A percentile compares a stretch with the other conserved stretches of the same genome.
These are phyloP conservation scores for Barbarea vulgaris DNA, from an alignment of 345 rosid species.

Conservation along the genomic window DNA sequence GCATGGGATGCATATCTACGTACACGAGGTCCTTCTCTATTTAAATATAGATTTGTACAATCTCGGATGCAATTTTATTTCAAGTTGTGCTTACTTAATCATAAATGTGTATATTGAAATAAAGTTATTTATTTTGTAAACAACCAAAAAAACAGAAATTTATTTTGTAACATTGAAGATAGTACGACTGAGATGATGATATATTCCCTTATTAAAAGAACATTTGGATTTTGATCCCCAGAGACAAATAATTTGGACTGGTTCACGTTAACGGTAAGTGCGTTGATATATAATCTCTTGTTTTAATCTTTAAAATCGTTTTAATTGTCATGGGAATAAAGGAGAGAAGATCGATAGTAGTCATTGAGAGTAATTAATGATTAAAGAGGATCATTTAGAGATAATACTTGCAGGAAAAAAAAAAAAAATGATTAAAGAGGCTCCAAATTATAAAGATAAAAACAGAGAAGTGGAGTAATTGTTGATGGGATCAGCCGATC, in stretches of 20 bases:
- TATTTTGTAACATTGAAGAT: background rate
- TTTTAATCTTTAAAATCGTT: background rate
- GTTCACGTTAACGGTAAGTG: background rate
- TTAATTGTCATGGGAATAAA: background rate
- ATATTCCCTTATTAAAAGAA: no score
- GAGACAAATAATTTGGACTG: background rate
- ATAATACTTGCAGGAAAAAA: no score
- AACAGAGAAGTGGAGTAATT: background rate
- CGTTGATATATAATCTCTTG: background rate
- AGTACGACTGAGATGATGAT: no score
- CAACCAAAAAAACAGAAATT: no score
- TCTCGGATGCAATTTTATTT: background rate
- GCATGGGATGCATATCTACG: constrained; percentile 20
- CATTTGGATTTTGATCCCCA: no score
- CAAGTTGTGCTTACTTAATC: background rate
- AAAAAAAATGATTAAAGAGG: background rate
- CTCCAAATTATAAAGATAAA: background rate
- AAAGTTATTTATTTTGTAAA: background rate
- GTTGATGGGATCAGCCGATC: constrained; percentile 20
- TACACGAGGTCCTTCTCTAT: background rate
- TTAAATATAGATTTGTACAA: background rate
- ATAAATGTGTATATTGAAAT: background rate
- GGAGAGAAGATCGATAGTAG: background rate
- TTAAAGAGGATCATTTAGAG: no score
- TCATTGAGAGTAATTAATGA: background rate